Evolutionary conservation across 2,329 filamentous ascomycete species (phyloP).

Genomic region (Epichloe hybrida): DNA sequence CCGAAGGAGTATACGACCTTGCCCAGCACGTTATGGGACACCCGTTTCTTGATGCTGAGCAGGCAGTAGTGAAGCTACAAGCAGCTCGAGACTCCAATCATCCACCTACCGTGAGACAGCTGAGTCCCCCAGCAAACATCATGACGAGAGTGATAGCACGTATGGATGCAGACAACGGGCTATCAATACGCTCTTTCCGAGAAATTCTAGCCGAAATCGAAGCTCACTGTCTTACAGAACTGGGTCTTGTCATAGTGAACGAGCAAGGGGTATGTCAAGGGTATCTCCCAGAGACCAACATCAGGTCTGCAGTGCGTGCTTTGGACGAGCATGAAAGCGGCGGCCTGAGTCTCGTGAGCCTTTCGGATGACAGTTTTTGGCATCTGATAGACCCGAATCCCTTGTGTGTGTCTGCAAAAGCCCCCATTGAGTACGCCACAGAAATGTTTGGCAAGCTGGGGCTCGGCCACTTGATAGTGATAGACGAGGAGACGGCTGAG

Average conservation of each 20-base stretch:
- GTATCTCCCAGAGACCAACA: slow-evolving; percentile 39
- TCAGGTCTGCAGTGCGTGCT: slow-evolving; percentile 34
- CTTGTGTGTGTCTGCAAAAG: slow-evolving; percentile 32
- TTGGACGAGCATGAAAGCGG: slow-evolving; percentile 13
- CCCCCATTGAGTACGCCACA: slow-evolving; percentile 44
- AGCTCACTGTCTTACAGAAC: slow-evolving; percentile 39
- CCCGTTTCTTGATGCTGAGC: slow-evolving; percentile 42
- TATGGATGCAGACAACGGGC: slow-evolving; percentile 25
- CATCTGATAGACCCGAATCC: slow-evolving; percentile 41
- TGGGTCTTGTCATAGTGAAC: slow-evolving; percentile 41
- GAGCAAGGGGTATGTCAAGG: slow-evolving; percentile 33
- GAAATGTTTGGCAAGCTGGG: slow-evolving; percentile 48
- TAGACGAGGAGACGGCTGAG: slow-evolving; percentile 35
- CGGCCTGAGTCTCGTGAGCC: slow-evolving; percentile 9
- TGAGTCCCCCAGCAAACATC: slow-evolving; percentile 40
- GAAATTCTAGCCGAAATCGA: slow-evolving; percentile 33
- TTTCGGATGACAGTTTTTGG: slow-evolving; percentile 21
- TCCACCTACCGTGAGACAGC: slow-evolving; percentile 24
- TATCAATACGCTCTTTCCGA: slow-evolving; percentile 26
- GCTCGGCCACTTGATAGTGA: slow-evolving; percentile 37
- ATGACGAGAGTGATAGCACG: slow-evolving; percentile 42
- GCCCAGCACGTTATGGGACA: slow-evolving; percentile 45
- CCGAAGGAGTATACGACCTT: slow-evolving; percentile 43
- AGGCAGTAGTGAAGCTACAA: slow-evolving; percentile 21
- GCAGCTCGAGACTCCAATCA: slow-evolving; percentile 23